Conservation (phyloP, 805 yeast genomes). For the Metschnikowia chrysomelidarum region DNA sequence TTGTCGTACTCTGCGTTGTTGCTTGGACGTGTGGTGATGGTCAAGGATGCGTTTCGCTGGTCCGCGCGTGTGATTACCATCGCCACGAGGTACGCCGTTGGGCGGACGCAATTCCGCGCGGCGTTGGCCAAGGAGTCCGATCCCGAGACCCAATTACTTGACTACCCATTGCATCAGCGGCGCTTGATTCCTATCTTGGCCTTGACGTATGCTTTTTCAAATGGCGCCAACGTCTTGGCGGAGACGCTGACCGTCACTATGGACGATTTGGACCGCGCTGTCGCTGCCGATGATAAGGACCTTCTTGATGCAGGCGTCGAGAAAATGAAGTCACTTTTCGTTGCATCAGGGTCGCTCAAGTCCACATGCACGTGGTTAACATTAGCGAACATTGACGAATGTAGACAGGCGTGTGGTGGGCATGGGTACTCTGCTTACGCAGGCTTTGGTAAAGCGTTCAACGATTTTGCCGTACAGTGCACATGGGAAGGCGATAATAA, state of each 20-base stretch:
- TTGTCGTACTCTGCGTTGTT: slow-evolving; percentile 83
- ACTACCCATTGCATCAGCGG: slow-evolving; percentile 87
- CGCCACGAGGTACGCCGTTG: slow-evolving; percentile 85
- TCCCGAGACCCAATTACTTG: slow-evolving; percentile 68
- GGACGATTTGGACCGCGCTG: slow-evolving; percentile 53
- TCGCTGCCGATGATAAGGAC: slow-evolving; percentile 46
- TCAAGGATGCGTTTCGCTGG: slow-evolving; percentile 75
- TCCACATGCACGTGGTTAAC: slow-evolving; percentile 89
- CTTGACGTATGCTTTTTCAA: slow-evolving; percentile 69
- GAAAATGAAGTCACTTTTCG: slow-evolving; percentile 73
- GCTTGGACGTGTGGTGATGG: slow-evolving; percentile 90
- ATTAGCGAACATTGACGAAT: slow-evolving; percentile 77
- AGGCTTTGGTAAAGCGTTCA: slow-evolving; percentile 84
- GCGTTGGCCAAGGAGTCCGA: slow-evolving; percentile 34
- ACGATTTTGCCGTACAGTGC: slow-evolving; percentile 96
- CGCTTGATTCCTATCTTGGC: slow-evolving; percentile 85
- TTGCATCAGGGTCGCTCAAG: slow-evolving; percentile 83
- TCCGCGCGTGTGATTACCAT: slow-evolving; percentile 78
- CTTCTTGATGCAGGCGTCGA: slow-evolving; percentile 48
- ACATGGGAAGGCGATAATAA: slow-evolving; percentile 99
- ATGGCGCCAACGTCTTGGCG: slow-evolving; percentile 65
- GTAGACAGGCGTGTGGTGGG: slow-evolving; percentile 94
- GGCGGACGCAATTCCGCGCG: slow-evolving; percentile 77
- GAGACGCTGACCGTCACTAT: slow-evolving; percentile 49
- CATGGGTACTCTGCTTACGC: slow-evolving; percentile 94